Base-by-base conservation (phyloP, 257 asterid genomes). In the Oldenlandia corymbosa region DNA sequence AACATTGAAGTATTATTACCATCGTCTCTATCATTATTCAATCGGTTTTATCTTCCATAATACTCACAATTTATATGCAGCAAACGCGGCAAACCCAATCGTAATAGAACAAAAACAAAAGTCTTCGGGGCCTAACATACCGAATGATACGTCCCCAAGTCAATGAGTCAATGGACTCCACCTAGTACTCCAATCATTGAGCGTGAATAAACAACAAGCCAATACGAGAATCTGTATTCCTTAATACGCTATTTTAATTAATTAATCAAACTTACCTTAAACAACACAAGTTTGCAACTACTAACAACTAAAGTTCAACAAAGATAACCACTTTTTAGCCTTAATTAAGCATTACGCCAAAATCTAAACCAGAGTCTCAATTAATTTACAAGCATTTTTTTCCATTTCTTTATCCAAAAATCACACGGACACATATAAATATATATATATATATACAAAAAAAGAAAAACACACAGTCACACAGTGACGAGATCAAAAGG, bases 171-270 rank as follows among this genome's bases (percentile, higher is more conserved):
- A 27, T 20, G n/a, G 57, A 24, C 16, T 27, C 51, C 58, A 18
- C 39, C 14, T 13, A 17, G 43, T 36, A 34, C 39, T 34, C 28
- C 60, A 63, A 56, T 47, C 26, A 64, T 56, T 70, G 46, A 64
- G 47, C 69, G 60, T 63, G 65, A 5, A 49, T 7, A 36, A 1
- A 67, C 50, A 41, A n/a, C n/a, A 48, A 31, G 37, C 47, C 57
- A 56, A 37, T 7, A 16, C 16, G 30, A 46, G 61, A 36, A 46
- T 59, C 13, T 54, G 63, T 28, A 18, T 34, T 32, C 37, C 23
- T 12, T 4, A 3, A 10, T 24, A 60, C 36, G 7, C 26, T 36
- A 31, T 21, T n/a, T n/a, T n/a, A n/a, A n/a, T 63, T 27, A 32
- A 28, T 18, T 50, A 62, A 48, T 48, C 20, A 5, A 23, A 23